phyloP scores from a whole-genome alignment of 2,329 filamentous ascomycete genomes.

The Aspergillus persii region DNA sequence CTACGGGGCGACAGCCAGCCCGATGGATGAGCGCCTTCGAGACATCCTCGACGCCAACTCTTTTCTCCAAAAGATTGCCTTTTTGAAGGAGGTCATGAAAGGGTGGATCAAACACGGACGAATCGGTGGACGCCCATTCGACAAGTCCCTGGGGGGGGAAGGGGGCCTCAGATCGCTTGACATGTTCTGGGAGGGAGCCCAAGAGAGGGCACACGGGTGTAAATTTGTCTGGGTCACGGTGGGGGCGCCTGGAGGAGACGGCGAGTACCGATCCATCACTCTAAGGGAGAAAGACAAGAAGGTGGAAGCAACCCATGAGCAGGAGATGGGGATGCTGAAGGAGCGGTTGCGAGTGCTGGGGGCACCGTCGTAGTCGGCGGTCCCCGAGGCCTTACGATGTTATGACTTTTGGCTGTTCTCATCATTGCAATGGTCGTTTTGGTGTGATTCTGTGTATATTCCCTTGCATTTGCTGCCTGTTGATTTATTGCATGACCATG shows the following conservation, averaged over 20 bases:
- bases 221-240: conserved; percentile 55
- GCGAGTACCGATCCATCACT: conserved; percentile 40
- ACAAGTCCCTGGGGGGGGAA: neutral
- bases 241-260: conserved; percentile 48
- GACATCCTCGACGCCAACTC: conserved; percentile 47
- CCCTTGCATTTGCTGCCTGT: neutral
- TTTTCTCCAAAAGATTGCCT: conserved; percentile 44
- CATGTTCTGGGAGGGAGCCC: conserved; percentile 43
- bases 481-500: neutral
- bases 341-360: conserved; percentile 30
- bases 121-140: conserved; percentile 33
- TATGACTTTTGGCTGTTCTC: conserved; percentile 18
- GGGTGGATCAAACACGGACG: conserved; percentile 40
- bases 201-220: conserved; percentile 40
- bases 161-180: conserved; percentile 20
- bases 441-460: neutral
- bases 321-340: conserved; percentile 29
- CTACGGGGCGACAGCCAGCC: conserved; percentile 32
- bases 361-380: conserved; percentile 7
- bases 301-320: conserved; percentile 19
- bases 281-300: conserved; percentile 32
- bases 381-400: conserved; percentile 18
- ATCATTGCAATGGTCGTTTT: neutral
- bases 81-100: conserved; percentile 41
- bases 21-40: conserved; percentile 36